Conservation (phyloP, 768 basidiomycete genomes). For the Dacryopinax spathularia region DNA sequence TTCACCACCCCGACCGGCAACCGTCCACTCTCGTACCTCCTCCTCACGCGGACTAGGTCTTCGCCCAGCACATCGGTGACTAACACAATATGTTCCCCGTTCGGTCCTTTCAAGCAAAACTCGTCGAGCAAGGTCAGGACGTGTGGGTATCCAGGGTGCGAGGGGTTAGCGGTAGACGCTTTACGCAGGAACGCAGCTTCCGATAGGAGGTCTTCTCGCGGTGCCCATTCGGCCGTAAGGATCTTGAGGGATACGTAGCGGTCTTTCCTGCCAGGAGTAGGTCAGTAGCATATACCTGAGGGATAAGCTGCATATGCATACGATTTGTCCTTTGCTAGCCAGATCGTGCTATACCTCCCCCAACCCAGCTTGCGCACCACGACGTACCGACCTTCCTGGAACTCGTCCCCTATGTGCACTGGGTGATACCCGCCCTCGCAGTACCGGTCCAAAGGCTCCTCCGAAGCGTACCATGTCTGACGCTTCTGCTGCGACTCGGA, state of each 20-base stretch:
- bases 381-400: constrained; percentile 7
- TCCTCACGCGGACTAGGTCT: constrained; percentile 1
- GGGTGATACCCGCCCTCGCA: neutral
- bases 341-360: constrained; percentile 12
- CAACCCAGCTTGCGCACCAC: constrained; percentile 13
- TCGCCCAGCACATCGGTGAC: constrained; percentile 26
- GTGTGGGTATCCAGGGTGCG: constrained; percentile 63
- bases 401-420: neutral
- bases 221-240: constrained; percentile 4
- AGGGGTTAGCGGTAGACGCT: constrained; percentile 25
- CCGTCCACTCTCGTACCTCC: neutral
- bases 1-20: constrained; percentile 57
- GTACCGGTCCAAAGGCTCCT: neutral
- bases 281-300: neutral
- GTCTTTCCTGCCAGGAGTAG: neutral
- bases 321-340: constrained; percentile 10
- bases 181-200: constrained; percentile 27
- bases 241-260: constrained; percentile 11
- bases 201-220: constrained; percentile 23
- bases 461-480: neutral
- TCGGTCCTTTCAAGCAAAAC: constrained; percentile 32
- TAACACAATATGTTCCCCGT: constrained; percentile 26
- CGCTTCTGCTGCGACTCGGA: neutral
- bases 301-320: neutral
- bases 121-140: constrained; percentile 85